Percentiles rank a stretch among this genome's conserved stretches.
phyloP scores from a whole-genome alignment of 208 protist species.

The Leishmania major region DNA sequence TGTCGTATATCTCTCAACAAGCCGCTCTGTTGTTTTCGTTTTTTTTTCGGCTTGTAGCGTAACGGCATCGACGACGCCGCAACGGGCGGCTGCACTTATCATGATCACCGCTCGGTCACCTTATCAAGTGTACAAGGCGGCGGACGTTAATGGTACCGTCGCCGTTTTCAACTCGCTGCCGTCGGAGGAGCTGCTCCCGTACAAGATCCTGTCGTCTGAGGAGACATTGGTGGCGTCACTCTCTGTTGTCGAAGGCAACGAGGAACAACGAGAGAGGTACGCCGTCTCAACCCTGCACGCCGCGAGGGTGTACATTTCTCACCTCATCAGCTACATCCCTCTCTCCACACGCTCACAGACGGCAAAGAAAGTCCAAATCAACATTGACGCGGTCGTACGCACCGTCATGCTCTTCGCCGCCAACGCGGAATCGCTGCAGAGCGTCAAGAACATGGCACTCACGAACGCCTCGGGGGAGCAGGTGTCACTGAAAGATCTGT shows the following conservation, averaged over 20 bases:
- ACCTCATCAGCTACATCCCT: constrained; percentile 63
- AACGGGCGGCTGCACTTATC: not conserved
- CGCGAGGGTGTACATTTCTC: constrained; percentile 54
- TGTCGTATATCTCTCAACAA: not conserved
- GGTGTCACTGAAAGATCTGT: constrained; percentile 43
- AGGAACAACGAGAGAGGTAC: constrained; percentile 38
- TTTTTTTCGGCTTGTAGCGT: not conserved
- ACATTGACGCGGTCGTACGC: constrained; percentile 53
- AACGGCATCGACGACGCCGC: not conserved
- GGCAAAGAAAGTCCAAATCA: constrained; percentile 39
- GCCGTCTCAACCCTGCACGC: constrained; percentile 60
- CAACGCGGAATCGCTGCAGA: constrained; percentile 25
- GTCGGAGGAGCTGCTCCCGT: constrained; percentile 63
- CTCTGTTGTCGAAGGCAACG: constrained; percentile 44
- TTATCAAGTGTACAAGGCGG: constrained; percentile 76
- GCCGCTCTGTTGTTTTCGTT: not conserved
- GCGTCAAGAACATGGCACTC: constrained; percentile 40
- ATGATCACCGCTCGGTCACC: constrained; percentile 76
- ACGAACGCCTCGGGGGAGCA: constrained; percentile 21
- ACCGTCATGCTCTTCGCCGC: constrained; percentile 46
- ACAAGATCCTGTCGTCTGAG: constrained; percentile 70
- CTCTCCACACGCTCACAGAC: constrained; percentile 50
- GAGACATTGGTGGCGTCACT: constrained; percentile 64
- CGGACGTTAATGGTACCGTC: constrained; percentile 35
- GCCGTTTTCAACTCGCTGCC: constrained; percentile 62